Conservation (phyloP, 1,284 basidiomycete species). For the Apiotrichum porosum region DNA sequence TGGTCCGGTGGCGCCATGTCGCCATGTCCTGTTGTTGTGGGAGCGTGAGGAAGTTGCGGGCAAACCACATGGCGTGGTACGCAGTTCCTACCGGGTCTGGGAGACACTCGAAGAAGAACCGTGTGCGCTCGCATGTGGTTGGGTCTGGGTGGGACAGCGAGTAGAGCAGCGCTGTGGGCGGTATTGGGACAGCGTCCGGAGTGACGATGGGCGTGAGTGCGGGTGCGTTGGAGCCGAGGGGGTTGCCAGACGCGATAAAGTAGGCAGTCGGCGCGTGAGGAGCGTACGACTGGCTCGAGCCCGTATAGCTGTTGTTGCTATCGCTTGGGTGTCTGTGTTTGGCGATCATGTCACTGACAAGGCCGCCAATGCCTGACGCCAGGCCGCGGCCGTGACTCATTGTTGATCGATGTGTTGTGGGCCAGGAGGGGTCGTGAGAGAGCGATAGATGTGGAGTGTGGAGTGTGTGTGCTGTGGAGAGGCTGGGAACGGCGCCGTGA, state of each 20-base stretch:
- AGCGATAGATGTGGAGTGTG: too few species aligned
- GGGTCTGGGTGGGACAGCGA: conserved; percentile 8
- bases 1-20: conserved; percentile 28
- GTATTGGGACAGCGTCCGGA: conserved; percentile 2
- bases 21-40: too few species aligned
- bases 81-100: conserved; percentile 32
- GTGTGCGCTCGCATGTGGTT: conserved; percentile 8
- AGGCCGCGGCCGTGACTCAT: too few species aligned
- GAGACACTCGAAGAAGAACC: conserved; percentile 30
- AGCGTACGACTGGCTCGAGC: neutral
- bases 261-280: too few species aligned
- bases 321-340: too few species aligned
- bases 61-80: conserved; percentile 25
- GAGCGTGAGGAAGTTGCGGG: conserved; percentile 6
- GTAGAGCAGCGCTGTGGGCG: conserved; percentile 1
- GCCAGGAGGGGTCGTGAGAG: too few species aligned
- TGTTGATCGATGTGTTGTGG: too few species aligned
- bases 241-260: neutral
- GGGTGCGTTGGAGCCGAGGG: neutral
- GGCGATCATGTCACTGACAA: too few species aligned
- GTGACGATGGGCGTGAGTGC: conserved; percentile 2
- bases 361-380: too few species aligned
- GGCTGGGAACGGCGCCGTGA: too few species aligned
- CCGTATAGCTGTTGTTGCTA: neutral
- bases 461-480: too few species aligned